Base-by-base conservation (phyloP, 352 stramenopile species). In the Globisporangium rhizosaccharum region DNA sequence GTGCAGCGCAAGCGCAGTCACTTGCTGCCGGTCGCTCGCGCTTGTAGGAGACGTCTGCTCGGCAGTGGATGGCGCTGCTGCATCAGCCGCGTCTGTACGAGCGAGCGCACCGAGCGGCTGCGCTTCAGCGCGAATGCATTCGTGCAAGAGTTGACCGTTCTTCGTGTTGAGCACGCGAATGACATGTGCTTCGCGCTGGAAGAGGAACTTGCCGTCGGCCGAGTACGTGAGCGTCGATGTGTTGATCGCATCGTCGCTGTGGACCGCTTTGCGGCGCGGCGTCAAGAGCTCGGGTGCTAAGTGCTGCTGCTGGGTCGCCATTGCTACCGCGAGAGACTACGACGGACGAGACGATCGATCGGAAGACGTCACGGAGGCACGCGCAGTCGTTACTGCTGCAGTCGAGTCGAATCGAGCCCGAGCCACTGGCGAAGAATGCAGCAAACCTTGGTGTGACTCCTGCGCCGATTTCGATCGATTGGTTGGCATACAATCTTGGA, bases 111-210 rank as follows among this genome's bases (percentile, higher is more conserved):
- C 41, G 36, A 71, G 59, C 58, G 66, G 66, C 64, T 57, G 62
- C 15, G 30, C 61, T 44, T 20, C 57, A 2, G 36, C 51, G 51
- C 78, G 81, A 9, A 81, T 68, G 51, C 79, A 90, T 61, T 91
- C 77, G 64, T 94, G 79, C 59, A 92, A 66, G 33, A 90, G 65
- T 47, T 87, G 79, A 8, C 85, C 85, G 59, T 78, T 94, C 60
- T 76, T 76, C 52, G 77, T 73, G 65, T 87, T 79, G 36, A 88
- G 68, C 45, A 92, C 81, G 51, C 78, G 79, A 12, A 94, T 64
- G 49, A 85, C 75, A 61, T 90, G 75, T n/a, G 72, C 76, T 37
- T 91, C 79, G 54, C 79, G 77, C 69, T 92, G 79, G 71, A 92
- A 94, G 28, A 94, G 66, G 62, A 83, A 83, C 62, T 79, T 85